These are phyloP conservation scores for Aspergillus melleus DNA, from an alignment of 2,329 filamentous ascomycete genomes.

Conservation along the genomic window DNA sequence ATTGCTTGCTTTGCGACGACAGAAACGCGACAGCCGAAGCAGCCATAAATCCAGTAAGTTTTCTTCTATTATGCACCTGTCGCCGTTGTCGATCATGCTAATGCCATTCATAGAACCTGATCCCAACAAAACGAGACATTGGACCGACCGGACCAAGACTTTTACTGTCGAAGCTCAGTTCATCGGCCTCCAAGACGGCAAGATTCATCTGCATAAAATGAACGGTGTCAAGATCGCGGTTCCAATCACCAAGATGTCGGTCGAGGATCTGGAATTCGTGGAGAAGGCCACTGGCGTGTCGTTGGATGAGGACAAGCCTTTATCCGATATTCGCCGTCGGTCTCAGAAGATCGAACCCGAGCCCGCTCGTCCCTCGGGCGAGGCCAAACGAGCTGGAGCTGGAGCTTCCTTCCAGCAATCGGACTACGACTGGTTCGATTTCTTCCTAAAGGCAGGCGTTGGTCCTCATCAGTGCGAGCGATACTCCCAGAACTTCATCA, in stretches of 20 bases:
- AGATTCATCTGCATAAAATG: conserved; percentile 95
- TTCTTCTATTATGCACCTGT: background rate
- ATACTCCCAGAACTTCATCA: conserved; percentile 83
- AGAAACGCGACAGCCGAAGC: conserved; percentile 66
- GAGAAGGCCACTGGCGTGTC: conserved; percentile 84
- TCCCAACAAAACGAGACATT: conserved; percentile 76
- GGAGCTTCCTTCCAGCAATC: conserved; percentile 41
- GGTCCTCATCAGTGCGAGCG: conserved; percentile 90
- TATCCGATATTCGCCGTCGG: conserved; percentile 72
- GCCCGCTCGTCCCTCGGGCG: conserved; percentile 35
- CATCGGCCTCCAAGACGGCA: conserved; percentile 88
- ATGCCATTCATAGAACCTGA: conserved; percentile 65
- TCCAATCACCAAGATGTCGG: conserved; percentile 91
- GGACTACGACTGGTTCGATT: conserved; percentile 98
- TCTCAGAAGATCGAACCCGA: conserved; percentile 16
- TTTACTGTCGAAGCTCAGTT: conserved; percentile 99
- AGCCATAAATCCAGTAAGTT: conserved; percentile 72
- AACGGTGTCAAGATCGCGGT: conserved; percentile 99
- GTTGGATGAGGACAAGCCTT: conserved; percentile 85
- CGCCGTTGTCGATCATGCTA: background rate
- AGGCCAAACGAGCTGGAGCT: conserved; percentile 43
- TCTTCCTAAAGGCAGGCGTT: conserved; percentile 91
- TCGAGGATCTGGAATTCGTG: conserved; percentile 92
- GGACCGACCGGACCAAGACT: conserved; percentile 92
- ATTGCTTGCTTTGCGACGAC: conserved; percentile 62